A percentile compares a stretch with the other conserved stretches of the same genome.
phyloP scores from a whole-genome alignment of 2,329 filamentous ascomycete species.

The Orbilia quercus region DNA sequence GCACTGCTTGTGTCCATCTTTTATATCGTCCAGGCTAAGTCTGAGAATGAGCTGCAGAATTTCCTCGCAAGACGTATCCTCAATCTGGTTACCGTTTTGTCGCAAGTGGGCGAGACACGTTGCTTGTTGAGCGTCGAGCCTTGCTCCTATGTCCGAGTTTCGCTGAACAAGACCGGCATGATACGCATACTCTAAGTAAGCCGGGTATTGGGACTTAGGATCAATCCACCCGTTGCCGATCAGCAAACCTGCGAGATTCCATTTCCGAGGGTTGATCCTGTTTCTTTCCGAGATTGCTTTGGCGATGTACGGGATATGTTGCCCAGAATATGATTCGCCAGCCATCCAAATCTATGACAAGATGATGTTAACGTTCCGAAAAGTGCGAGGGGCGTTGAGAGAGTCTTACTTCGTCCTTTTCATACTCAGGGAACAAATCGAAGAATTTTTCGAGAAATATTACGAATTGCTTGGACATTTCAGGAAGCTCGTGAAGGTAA shows the following conservation, averaged over 20 bases:
- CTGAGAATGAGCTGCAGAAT: constrained; percentile 79
- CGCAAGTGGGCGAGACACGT: constrained; percentile 74
- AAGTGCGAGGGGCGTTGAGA: not conserved
- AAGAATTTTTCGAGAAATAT: constrained; percentile 93
- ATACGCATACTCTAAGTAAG: constrained; percentile 85
- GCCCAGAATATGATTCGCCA: constrained; percentile 95
- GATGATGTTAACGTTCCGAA: not conserved
- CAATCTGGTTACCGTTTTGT: constrained; percentile 72
- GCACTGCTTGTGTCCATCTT: constrained; percentile 71
- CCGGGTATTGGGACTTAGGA: constrained; percentile 85
- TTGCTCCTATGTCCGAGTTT: constrained; percentile 72
- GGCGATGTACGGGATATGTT: constrained; percentile 98
- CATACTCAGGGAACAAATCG: constrained; percentile 87
- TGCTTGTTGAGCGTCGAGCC: constrained; percentile 75
- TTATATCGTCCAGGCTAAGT: constrained; percentile 70
- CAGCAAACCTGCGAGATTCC: constrained; percentile 84
- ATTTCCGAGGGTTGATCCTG: constrained; percentile 67
- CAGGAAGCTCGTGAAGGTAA: constrained; percentile 83
- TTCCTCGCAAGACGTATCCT: constrained; percentile 77
- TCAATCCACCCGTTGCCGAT: constrained; percentile 99
- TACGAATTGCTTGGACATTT: constrained; percentile 91
- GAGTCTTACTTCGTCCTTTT: constrained; percentile 83
- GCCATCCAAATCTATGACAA: constrained; percentile 83
- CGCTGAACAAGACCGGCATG: constrained; percentile 77
- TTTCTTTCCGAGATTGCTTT: constrained; percentile 89